Evolutionary conservation across 164 flowering plant species (phyloP).

Genomic region (Cinnamomum micranthum): DNA sequence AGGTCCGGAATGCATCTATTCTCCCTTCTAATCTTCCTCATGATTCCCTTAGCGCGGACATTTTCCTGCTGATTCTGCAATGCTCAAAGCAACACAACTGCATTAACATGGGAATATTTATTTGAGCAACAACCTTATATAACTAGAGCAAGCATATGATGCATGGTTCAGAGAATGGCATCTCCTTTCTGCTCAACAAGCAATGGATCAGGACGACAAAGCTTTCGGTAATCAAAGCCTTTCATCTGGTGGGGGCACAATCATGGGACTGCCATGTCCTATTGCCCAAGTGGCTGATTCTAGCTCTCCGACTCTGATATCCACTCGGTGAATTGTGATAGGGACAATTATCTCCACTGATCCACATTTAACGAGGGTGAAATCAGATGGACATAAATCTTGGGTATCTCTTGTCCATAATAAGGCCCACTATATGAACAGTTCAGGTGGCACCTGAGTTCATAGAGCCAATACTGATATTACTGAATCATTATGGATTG

Average conservation of each 20-base stretch:
- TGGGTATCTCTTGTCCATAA: neutral
- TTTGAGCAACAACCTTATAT: neutral
- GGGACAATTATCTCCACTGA: neutral
- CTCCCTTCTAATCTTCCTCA: constrained; percentile 74
- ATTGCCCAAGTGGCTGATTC: neutral
- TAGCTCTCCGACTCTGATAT: neutral
- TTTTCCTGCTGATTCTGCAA: constrained; percentile 67
- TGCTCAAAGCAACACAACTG: neutral
- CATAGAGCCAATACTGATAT: neutral
- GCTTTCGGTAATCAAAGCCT: neutral
- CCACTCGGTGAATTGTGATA: neutral
- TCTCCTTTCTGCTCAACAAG: neutral
- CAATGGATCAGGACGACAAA: neutral
- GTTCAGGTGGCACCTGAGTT: neutral
- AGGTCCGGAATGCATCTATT: constrained; percentile 77
- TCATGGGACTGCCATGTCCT: neutral
- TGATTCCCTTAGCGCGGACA: constrained; percentile 34
- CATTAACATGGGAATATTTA: constrained; percentile 6
- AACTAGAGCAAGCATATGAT: neutral
- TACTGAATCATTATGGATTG: neutral
- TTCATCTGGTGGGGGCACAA: neutral
- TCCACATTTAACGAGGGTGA: neutral
- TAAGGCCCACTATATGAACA: neutral
- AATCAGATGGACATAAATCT: neutral
- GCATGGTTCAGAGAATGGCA: neutral